Conservation (phyloP, 768 basidiomycete species). For the Pleurotus salmoneostramineus region DNA sequence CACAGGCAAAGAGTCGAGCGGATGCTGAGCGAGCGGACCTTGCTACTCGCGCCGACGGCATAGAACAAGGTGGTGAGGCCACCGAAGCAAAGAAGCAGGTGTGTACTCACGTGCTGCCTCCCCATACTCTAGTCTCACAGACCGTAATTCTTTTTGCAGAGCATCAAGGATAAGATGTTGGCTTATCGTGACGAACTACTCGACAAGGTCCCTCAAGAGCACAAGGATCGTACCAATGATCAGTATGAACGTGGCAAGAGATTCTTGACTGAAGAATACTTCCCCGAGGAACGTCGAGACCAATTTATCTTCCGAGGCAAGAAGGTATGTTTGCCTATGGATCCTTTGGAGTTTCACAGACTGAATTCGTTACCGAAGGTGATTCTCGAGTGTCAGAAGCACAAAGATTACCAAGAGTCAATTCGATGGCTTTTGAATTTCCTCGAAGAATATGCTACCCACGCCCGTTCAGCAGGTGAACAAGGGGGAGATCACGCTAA, state of each 20-base stretch:
- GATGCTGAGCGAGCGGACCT: neutral
- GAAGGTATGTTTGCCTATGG: slow-evolving; percentile 49
- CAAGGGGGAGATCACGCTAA: slow-evolving; percentile 17
- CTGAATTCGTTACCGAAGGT: slow-evolving; percentile 34
- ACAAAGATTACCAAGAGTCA: slow-evolving; percentile 83
- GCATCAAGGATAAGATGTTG: neutral
- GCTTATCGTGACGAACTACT: slow-evolving; percentile 15
- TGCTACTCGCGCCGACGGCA: neutral
- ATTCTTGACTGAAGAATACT: slow-evolving; percentile 78
- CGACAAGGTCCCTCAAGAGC: slow-evolving; percentile 65
- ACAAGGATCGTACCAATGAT: slow-evolving; percentile 53
- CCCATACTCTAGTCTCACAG: neutral
- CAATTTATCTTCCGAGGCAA: slow-evolving; percentile 92
- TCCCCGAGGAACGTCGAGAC: slow-evolving; percentile 87
- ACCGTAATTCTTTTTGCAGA: neutral
- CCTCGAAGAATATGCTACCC: slow-evolving; percentile 57
- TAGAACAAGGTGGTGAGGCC: neutral
- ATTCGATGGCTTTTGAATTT: slow-evolving; percentile 69
- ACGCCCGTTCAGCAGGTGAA: slow-evolving; percentile 32
- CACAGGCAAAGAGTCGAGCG: neutral
- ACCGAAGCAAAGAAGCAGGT: slow-evolving; percentile 7
- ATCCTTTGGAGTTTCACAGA: neutral
- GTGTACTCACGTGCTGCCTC: neutral
- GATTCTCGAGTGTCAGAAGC: slow-evolving; percentile 89
- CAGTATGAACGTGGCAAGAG: slow-evolving; percentile 56